Evolutionary conservation across 768 basidiomycete genomes (phyloP).

Genomic region (Boletus pseudopeckii): DNA sequence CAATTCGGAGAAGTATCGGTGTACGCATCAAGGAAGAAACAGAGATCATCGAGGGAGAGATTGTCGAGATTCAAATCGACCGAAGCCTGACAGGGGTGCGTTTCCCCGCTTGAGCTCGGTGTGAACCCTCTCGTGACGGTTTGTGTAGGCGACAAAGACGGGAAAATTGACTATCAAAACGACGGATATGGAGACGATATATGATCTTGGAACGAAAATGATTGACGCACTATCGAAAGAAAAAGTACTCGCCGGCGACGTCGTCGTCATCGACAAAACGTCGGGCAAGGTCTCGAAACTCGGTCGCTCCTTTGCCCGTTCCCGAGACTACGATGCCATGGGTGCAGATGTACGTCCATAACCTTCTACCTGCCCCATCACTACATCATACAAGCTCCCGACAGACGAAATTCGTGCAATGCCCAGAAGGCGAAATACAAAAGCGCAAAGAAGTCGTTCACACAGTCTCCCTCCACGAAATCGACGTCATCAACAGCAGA

Average conservation of each 20-base stretch:
- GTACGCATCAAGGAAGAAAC: conserved; percentile 97
- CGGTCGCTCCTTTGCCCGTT: conserved; percentile 94
- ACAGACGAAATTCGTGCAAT: conserved; percentile 97
- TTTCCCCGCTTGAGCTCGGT: background rate
- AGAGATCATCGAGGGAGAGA: conserved; percentile 96
- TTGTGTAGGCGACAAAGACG: conserved; percentile 85
- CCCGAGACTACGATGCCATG: conserved; percentile 98
- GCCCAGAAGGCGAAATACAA: conserved; percentile 97
- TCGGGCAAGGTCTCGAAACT: conserved; percentile 96
- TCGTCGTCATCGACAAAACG: conserved; percentile 96
- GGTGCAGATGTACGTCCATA: conserved; percentile 82
- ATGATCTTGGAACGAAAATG: conserved; percentile 99
- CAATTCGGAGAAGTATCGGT: conserved; percentile 93
- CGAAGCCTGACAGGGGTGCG: conserved; percentile 90
- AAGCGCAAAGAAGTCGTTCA: conserved; percentile 97
- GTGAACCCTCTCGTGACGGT: background rate
- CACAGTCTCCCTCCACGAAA: conserved; percentile 96
- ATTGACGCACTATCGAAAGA: conserved; percentile 97
- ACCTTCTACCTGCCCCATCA: background rate
- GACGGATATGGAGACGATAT: conserved; percentile 99
- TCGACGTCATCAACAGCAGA: conserved; percentile 98
- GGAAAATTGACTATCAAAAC: conserved; percentile 97
- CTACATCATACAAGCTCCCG: background rate
- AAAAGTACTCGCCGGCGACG: conserved; percentile 92
- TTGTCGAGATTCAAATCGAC: conserved; percentile 98